phyloP scores from a whole-genome alignment of 1,139 yeast genomes.

The Taphrina deformans region DNA sequence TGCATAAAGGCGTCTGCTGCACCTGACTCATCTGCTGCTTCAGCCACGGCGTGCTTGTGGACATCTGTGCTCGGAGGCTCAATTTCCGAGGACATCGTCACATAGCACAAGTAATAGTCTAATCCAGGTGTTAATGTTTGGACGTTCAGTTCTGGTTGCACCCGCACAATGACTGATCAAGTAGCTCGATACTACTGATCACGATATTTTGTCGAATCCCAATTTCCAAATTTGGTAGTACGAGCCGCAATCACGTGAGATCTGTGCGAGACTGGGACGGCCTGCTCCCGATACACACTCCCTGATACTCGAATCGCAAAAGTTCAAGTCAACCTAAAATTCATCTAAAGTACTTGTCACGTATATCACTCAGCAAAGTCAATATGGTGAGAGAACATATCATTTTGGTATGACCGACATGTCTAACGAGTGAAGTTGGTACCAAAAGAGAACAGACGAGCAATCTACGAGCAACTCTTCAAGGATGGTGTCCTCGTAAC shows the following conservation, averaged over 20 bases:
- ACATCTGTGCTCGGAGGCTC: neutral
- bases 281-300: neutral
- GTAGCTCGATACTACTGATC: neutral
- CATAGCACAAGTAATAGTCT: too few species aligned
- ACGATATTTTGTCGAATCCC: neutral
- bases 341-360: neutral
- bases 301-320: neutral
- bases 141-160: too few species aligned
- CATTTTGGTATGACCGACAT: neutral
- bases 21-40: neutral
- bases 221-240: too few species aligned
- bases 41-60: neutral
- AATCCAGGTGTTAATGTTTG: too few species aligned
- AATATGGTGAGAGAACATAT: neutral
- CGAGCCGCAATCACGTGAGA: constrained; percentile 1
- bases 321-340: neutral
- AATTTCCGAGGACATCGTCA: neutral
- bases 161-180: too few species aligned
- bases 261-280: neutral
- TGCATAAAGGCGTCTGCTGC: neutral
- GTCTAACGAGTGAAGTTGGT: constrained; percentile 18
- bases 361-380: constrained; percentile 6
- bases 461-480: constrained; percentile 36
- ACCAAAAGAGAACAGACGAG: constrained; percentile 37
- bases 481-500: constrained; percentile 37